Percentiles rank a stretch among this genome's conserved stretches.
phyloP scores from a whole-genome alignment of 805 yeast species.

The Metschnikowia picachoensis region DNA sequence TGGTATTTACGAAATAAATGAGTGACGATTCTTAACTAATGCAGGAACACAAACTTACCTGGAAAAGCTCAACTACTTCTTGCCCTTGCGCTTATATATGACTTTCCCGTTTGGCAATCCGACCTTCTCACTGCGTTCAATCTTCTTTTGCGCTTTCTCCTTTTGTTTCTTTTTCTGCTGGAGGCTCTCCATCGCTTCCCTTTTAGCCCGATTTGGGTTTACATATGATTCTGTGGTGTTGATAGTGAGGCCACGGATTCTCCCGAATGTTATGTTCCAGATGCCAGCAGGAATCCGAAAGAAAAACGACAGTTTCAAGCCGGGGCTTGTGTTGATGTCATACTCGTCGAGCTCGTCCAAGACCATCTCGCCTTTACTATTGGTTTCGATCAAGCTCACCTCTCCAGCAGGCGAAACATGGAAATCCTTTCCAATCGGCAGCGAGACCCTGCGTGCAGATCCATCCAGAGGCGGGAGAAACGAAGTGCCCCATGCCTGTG shows the following conservation, averaged over 20 bases:
- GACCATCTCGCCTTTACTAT: slow-evolving; percentile 26
- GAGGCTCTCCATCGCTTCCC: slow-evolving; percentile 5
- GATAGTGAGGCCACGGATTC: slow-evolving; percentile 17
- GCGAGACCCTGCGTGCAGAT: slow-evolving; percentile 42
- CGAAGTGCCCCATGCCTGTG: slow-evolving; percentile 54
- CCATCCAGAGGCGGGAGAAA: slow-evolving; percentile 48
- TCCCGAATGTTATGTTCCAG: slow-evolving; percentile 47
- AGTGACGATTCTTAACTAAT: neutral
- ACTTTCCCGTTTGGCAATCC: slow-evolving; percentile 63
- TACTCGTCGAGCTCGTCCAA: slow-evolving; percentile 43
- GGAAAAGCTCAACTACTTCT: neutral
- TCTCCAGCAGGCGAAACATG: slow-evolving; percentile 54
- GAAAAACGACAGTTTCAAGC: slow-evolving; percentile 46
- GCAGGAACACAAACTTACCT: neutral
- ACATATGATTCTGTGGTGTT: slow-evolving; percentile 19
- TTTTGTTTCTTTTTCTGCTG: slow-evolving; percentile 19
- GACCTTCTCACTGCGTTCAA: slow-evolving; percentile 44
- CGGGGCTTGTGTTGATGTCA: slow-evolving; percentile 45
- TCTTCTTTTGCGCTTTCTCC: slow-evolving; percentile 33
- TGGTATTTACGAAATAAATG: slow-evolving; percentile 1
- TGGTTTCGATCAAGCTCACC: slow-evolving; percentile 45
- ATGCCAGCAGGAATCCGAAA: slow-evolving; percentile 38
- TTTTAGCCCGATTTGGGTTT: slow-evolving; percentile 13
- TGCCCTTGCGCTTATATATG: slow-evolving; percentile 28
- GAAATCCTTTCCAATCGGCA: slow-evolving; percentile 47